phyloP scores from a whole-genome alignment of 2,329 filamentous ascomycete genomes.

The Calonectria montana region DNA sequence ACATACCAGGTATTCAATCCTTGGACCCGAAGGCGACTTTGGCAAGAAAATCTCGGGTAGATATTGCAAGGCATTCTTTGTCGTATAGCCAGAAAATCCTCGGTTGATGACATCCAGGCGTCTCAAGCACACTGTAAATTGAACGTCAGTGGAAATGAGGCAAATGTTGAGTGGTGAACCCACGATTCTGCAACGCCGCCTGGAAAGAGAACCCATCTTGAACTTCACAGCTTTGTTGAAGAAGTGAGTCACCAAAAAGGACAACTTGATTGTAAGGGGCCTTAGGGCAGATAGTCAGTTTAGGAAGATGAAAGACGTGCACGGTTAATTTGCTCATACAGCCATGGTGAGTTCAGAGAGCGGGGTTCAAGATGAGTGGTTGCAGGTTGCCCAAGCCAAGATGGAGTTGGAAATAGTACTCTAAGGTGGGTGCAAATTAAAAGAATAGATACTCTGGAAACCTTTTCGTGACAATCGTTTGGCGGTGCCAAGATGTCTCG shows the following conservation, averaged over 20 bases:
- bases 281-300: neutral
- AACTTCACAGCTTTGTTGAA: conserved; percentile 1
- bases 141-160: too few relatives aligned
- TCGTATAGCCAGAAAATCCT: conserved; percentile 1
- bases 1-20: neutral
- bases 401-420: neutral
- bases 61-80: neutral
- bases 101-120: neutral
- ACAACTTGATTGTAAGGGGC: neutral
- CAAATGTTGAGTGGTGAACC: neutral
- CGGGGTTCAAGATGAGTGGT: neutral
- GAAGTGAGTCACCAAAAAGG: neutral
- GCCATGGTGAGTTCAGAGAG: neutral
- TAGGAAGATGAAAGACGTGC: neutral
- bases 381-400: neutral
- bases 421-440: too few relatives aligned
- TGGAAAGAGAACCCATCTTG: neutral
- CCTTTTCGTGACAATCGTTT: neutral
- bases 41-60: neutral
- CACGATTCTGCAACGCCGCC: neutral
- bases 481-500: neutral
- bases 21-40: neutral
- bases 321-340: neutral
- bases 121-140: neutral
- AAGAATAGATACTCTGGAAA: neutral